These are phyloP conservation scores for Lentinula lateritia DNA, from an alignment of 768 basidiomycete species.

Conservation along the genomic window DNA sequence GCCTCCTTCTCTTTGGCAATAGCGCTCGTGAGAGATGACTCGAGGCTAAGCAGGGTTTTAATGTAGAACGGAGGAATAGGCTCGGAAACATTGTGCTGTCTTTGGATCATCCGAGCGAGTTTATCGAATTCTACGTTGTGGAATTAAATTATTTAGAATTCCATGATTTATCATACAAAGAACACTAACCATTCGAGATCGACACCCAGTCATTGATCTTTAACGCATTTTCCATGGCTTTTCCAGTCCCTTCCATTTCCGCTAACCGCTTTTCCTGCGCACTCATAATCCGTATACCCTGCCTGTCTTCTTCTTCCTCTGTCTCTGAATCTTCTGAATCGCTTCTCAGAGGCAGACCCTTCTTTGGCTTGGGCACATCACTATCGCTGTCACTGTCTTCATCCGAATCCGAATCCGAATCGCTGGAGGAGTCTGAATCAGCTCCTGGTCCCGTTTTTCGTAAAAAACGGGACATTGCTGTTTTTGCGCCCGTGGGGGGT, in stretches of 20 bases:
- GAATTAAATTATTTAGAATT: neutral
- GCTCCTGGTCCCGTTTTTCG: conserved; percentile 57
- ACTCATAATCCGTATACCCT: conserved; percentile 72
- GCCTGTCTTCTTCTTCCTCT: conserved; percentile 66
- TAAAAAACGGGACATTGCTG: conserved; percentile 76
- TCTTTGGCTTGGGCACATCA: conserved; percentile 36
- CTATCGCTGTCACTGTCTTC: conserved; percentile 54
- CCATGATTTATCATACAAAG: neutral
- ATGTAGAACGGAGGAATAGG: conserved; percentile 85
- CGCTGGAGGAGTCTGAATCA: conserved; percentile 52
- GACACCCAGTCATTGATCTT: conserved; percentile 97
- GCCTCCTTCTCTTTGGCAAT: conserved; percentile 85
- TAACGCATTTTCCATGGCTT: conserved; percentile 87
- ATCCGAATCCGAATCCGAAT: conserved; percentile 50
- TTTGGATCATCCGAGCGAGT: conserved; percentile 81
- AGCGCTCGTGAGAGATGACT: conserved; percentile 66
- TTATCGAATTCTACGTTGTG: conserved; percentile 85
- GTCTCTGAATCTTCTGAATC: conserved; percentile 48
- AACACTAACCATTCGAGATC: conserved; percentile 72
- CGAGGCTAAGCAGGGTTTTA: conserved; percentile 68
- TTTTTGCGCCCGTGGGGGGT: conserved; percentile 40
- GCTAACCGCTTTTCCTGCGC: conserved; percentile 89
- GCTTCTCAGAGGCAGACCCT: conserved; percentile 31
- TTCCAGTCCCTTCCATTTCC: conserved; percentile 92
- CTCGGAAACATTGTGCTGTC: conserved; percentile 80